Evolutionary conservation across 169 alveolate genomes (phyloP), one percentile per base, ranked within the genome.

Genomic region (Plasmodium reichenowi): DNA sequence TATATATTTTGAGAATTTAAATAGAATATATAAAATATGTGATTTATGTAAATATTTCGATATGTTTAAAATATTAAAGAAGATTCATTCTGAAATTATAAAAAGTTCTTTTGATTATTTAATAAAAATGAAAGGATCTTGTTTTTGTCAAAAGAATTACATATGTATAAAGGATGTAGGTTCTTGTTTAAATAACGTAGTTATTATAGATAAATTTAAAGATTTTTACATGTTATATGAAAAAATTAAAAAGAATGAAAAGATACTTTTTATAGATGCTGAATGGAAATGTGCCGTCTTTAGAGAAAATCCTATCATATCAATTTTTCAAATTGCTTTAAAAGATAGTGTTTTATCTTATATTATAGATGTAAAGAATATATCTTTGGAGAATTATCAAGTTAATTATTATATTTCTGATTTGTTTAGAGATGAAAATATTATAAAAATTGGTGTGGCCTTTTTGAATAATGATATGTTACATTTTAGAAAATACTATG

Each of bases 371-470:
- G 43, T 78, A 43, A 78, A 78, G 67, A 78, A 48, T 64, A 78
- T 78, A 50, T 26, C 78, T 2, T 38, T 64, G 17, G 89, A 78
- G 12, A 78, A 78, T 78, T 78, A 78, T 70, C 63, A 78, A 47
- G 15, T 78, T 50, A 63, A 78, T 78, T 78, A 78, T 45, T 66
- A 64, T 54, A 78, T 78, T 26, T 78, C 89, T 4, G 89, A 78
- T 4, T 62, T 78, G 29, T 78, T 78, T 38, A 67, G 89, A 12
- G 78, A 78, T 66, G 72, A 64, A 52, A 78, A 52, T 50, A 78
- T 78, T 78, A 78, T 78, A 1, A 78, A 78, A 66, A 70, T 78
- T 9, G 89, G 89, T n/a, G 89, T 78, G 12, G 89, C 89, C 6
- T 78, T 78, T 78, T 9, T 78, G 66, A 78, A 32, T 45, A 78